Evolutionary conservation across 2,329 filamentous ascomycete genomes (phyloP), one percentile per base, ranked within the genome.

Genomic region (Kalaharituber pfeilii): DNA sequence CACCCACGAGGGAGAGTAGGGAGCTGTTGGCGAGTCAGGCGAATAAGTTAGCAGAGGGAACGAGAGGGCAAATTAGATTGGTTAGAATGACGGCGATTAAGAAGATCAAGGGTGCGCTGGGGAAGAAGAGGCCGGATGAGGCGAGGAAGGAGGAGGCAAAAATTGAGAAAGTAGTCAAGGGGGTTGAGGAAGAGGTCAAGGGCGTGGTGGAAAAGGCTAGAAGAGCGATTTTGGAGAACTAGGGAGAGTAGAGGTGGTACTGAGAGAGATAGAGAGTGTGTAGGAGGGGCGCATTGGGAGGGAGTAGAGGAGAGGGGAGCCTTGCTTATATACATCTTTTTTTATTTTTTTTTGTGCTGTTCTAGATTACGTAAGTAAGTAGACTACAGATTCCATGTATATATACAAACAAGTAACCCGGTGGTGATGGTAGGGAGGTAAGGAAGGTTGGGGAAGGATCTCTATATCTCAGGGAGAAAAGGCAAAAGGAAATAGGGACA

Each of bases 1-100:
- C 76, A 4, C 75, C 75, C 0, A 79, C 76, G 0, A 76, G 74
- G 50, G 75, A 78, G 58, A 71, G 72, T n/a, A 68, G 74, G 25
- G 69, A 70, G 55, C 51, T 59, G 24, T 62, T 64, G n/a, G 56
- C 66, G 4, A 58, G 58, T 20, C 59, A 62, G 6, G 66, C 66
- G 24, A 62, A 54, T n/a, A 66, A 65, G 51, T 62, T 63, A 1
- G 66, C 67, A 4, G 65, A 68, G 45, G 61, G 56, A 29, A 64
- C 66, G 1, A 63, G 57, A 42, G 49, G 56, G 4, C 64, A 54
- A 1, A 53, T 69, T 4, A 64, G 62, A 47, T 63, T 59, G 53
- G 64, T 65, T 9, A 65, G 68, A 55, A 64, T 57, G 53, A 65
- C 60, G 6, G 66, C 64, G 56, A 67, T 69, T 54, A 69, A 69